phyloP scores from a whole-genome alignment of 352 stramenopile genomes.

The Pythium insidiosum region DNA sequence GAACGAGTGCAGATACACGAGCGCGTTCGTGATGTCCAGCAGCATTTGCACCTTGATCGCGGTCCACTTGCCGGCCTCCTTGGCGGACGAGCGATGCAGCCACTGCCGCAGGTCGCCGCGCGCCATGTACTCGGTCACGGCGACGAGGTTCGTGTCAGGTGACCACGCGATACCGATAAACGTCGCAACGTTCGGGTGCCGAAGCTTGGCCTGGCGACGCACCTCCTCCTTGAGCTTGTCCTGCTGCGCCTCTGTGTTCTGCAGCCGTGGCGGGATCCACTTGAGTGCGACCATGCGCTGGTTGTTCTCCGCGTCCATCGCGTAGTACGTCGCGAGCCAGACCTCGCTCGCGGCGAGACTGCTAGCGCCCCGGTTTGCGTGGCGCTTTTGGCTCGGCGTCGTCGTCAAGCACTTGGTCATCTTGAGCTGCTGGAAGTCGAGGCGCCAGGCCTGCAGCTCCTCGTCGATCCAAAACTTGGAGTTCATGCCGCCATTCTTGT shows the following conservation, averaged over 20 bases:
- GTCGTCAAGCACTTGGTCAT: conserved; percentile 47
- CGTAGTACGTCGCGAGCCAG: conserved; percentile 46
- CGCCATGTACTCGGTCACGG: too few species aligned
- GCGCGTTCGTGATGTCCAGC: conserved; percentile 46
- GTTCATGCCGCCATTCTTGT: conserved; percentile 2
- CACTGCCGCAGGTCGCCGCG: conserved; percentile 67
- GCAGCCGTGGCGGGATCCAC: conserved; percentile 29
- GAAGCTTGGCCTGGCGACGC: conserved; percentile 43
- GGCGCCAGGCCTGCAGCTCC: conserved; percentile 52
- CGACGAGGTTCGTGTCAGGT: conserved; percentile 41
- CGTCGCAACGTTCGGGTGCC: conserved; percentile 54
- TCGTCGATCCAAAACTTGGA: conserved; percentile 59
- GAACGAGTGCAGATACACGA: conserved; percentile 64
- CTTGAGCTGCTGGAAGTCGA: conserved; percentile 57
- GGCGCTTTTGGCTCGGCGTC: conserved; percentile 33
- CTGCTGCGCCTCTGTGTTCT: conserved; percentile 17
- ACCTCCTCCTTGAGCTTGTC: conserved; percentile 66
- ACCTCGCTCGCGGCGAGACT: conserved; percentile 32
- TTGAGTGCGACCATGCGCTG: conserved; percentile 45
- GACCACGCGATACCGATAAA: conserved; percentile 75
- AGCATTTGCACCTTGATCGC: conserved; percentile 53
- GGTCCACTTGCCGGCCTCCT: too few species aligned
- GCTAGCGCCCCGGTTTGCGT: conserved; percentile 23
- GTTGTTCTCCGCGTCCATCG: conserved; percentile 15
- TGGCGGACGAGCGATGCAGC: too few species aligned